Evolutionary conservation across 2,329 filamentous ascomycete genomes (phyloP).

Genomic region (Fusarium lateritium): DNA sequence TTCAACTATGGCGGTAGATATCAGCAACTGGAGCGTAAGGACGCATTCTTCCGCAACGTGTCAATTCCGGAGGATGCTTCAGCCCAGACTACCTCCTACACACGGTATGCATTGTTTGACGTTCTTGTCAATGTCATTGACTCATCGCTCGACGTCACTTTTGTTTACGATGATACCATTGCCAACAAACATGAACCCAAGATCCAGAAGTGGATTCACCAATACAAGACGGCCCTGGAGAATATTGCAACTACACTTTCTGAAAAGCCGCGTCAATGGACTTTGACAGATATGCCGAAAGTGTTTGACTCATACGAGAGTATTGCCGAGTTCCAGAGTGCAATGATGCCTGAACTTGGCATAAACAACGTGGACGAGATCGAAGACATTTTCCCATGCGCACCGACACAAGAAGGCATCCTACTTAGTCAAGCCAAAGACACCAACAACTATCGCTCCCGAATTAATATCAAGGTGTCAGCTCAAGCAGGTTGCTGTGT

Average conservation of each 20-base stretch:
- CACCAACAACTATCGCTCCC: background rate
- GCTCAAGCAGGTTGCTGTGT: background rate
- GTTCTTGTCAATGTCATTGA: background rate
- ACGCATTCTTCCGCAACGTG: background rate
- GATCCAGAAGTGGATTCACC: background rate
- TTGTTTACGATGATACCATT: background rate
- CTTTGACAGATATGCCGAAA: background rate
- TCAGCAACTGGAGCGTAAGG: constrained; percentile 36
- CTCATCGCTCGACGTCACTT: background rate
- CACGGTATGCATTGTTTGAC: background rate
- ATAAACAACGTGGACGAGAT: background rate
- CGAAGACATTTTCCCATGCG: background rate
- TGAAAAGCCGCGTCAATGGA: background rate
- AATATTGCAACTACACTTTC: background rate
- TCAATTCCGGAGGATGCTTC: background rate
- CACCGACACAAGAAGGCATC: background rate
- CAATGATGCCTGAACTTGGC: background rate
- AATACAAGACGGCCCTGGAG: background rate
- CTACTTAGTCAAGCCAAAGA: constrained; percentile 6
- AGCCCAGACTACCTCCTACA: background rate
- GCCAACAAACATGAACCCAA: background rate
- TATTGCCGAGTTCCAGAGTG: background rate
- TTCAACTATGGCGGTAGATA: constrained; percentile 43
- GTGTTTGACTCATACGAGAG: background rate
- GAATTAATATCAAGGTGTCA: background rate